Percentiles rank a stretch among this genome's conserved stretches.
Conservation (phyloP, 164 flowering plant genomes). For the Berberis thunbergii region DNA sequence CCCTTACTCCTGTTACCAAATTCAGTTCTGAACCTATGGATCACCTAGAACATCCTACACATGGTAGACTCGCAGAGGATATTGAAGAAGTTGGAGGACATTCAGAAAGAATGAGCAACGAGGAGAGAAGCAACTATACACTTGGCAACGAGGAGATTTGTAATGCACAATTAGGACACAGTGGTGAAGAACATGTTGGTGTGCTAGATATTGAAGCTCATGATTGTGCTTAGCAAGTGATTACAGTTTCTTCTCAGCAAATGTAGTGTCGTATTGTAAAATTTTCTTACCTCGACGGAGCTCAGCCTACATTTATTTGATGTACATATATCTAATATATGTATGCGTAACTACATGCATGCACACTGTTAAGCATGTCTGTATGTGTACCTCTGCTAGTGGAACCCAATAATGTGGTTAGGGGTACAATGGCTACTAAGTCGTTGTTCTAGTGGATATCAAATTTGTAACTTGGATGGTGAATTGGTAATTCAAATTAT, state of each 20-base stretch:
- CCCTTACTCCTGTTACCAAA: constrained; percentile 35
- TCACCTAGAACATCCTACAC: constrained; percentile 1
- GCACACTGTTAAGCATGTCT: background rate
- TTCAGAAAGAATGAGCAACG: background rate
- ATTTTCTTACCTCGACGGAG: background rate
- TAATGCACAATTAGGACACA: background rate
- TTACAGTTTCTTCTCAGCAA: background rate
- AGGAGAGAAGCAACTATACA: background rate
- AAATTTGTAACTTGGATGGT: too few species aligned
- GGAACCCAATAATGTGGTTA: too few species aligned
- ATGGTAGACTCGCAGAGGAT: background rate
- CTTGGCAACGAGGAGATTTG: background rate
- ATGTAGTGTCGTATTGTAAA: background rate
- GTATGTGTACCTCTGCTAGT: background rate
- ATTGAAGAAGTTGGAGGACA: background rate
- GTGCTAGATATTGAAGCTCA: constrained; percentile 1
- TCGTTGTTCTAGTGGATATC: too few species aligned
- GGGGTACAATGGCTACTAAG: too few species aligned
- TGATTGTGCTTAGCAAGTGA: background rate
- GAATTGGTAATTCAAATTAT: too few species aligned
- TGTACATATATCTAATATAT: background rate
- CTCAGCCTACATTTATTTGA: background rate
- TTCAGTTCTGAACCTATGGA: constrained; percentile 12
- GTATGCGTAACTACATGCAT: background rate
- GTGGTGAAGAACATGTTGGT: background rate